Conservation (phyloP, 768 basidiomycete genomes). For the Phanerochaete carnosa region DNA sequence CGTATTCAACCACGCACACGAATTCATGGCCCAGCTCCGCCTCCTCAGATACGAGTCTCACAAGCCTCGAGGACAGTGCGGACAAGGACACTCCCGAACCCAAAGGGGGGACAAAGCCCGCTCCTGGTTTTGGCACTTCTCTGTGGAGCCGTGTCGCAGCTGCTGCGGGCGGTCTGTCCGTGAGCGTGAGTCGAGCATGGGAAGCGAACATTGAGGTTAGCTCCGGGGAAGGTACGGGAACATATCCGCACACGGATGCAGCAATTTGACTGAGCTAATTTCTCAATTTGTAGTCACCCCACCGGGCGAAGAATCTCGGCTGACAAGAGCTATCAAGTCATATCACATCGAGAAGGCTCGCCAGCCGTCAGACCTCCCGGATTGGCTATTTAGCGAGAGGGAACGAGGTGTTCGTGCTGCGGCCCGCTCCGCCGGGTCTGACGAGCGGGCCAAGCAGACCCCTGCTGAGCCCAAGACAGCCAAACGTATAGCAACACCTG, state of each 20-base stretch:
- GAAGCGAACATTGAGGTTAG: conserved; percentile 37
- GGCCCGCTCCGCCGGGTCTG: neutral
- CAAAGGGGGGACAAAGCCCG: neutral
- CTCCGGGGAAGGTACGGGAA: conserved; percentile 42
- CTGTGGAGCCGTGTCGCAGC: conserved; percentile 58
- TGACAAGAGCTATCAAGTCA: conserved; percentile 63
- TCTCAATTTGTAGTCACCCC: conserved; percentile 39
- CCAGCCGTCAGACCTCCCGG: conserved; percentile 53
- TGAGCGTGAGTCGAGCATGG: conserved; percentile 60
- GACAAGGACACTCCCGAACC: neutral
- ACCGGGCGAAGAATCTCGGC: conserved; percentile 54
- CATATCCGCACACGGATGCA: neutral
- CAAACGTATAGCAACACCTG: neutral
- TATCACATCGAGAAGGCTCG: conserved; percentile 63
- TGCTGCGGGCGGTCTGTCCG: conserved; percentile 48
- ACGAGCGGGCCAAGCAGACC: neutral
- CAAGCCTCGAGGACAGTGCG: conserved; percentile 10
- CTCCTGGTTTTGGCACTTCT: conserved; percentile 37
- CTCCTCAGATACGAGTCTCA: neutral
- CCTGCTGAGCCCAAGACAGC: neutral
- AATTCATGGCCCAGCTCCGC: neutral
- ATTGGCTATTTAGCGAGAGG: conserved; percentile 60
- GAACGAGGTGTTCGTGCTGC: conserved; percentile 41
- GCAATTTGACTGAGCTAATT: neutral
- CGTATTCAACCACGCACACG: neutral